A percentile compares a stretch with the other conserved stretches of the same genome.
These are phyloP conservation scores for Allium fistulosum DNA, from an alignment of 106 monocot genomes.

Conservation along the genomic window DNA sequence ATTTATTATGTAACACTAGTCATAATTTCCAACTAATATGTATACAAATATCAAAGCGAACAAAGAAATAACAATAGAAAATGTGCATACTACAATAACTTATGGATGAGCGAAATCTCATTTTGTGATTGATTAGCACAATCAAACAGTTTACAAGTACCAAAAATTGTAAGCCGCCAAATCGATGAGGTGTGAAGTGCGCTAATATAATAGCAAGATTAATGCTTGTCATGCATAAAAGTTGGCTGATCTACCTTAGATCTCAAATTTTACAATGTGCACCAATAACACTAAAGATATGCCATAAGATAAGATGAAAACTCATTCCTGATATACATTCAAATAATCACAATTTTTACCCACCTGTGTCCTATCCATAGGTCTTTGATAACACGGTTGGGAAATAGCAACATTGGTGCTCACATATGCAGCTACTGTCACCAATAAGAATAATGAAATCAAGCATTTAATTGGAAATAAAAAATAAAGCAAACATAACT, in stretches of 20 bases:
- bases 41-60: too few relatives aligned
- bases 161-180: neutral
- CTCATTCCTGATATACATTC: neutral
- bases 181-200: neutral
- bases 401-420: slow-evolving; percentile 78
- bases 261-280: neutral
- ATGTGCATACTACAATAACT: too few relatives aligned
- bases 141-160: too few relatives aligned
- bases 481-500: neutral
- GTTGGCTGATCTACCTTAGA: neutral
- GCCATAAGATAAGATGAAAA: neutral
- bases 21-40: too few relatives aligned
- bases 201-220: neutral
- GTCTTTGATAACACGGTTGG: slow-evolving; percentile 71
- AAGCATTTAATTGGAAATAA: too few relatives aligned
- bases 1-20: too few relatives aligned
- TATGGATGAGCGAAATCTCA: too few relatives aligned
- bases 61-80: too few relatives aligned
- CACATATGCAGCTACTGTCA: slow-evolving; percentile 22
- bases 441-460: neutral
- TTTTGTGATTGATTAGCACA: too few relatives aligned
- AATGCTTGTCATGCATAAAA: neutral
- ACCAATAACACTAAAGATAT: too few relatives aligned
- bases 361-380: slow-evolving; percentile 90
- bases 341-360: neutral